These are phyloP conservation scores for Rhizoctonia solani DNA, from an alignment of 1,284 basidiomycete genomes.

Conservation along the genomic window DNA sequence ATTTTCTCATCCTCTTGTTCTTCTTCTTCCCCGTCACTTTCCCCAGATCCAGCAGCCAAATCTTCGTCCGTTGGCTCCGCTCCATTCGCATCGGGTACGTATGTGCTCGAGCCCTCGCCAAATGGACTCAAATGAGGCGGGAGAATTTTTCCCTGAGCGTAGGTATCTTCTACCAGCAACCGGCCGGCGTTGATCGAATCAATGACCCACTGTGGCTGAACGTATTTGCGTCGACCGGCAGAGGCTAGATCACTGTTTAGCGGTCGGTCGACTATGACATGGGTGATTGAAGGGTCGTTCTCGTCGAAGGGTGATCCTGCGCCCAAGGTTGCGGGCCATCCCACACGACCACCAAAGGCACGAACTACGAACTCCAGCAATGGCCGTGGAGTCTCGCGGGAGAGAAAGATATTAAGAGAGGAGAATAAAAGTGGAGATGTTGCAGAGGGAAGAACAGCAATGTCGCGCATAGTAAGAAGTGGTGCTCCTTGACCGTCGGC, in stretches of 20 bases:
- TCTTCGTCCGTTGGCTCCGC: conserved; percentile 48
- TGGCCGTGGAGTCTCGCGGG: conserved; percentile 88
- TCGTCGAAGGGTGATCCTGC: conserved; percentile 80
- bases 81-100: conserved; percentile 49
- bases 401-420: conserved; percentile 92
- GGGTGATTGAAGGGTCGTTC: conserved; percentile 83
- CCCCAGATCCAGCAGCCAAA: conserved; percentile 50
- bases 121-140: conserved; percentile 98
- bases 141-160: conserved; percentile 83
- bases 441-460: conserved; percentile 62
- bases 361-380: conserved; percentile 96
- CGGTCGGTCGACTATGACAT: conserved; percentile 95
- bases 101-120: conserved; percentile 79
- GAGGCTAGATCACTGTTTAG: conserved; percentile 42
- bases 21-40: conserved; percentile 48
- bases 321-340: conserved; percentile 87
- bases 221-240: conserved; percentile 71
- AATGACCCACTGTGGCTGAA: conserved; percentile 98
- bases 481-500: conserved; percentile 54
- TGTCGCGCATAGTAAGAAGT: conserved; percentile 79
- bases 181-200: conserved; percentile 92
- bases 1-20: conserved; percentile 44
- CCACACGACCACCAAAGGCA: conserved; percentile 87
- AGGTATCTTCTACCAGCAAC: conserved; percentile 84
- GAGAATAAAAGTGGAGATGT: conserved; percentile 71